A percentile compares a stretch with the other conserved stretches of the same genome.
phyloP scores from a whole-genome alignment of 192 early-diverging fungal species.

The Lunasporangiospora selenospora region DNA sequence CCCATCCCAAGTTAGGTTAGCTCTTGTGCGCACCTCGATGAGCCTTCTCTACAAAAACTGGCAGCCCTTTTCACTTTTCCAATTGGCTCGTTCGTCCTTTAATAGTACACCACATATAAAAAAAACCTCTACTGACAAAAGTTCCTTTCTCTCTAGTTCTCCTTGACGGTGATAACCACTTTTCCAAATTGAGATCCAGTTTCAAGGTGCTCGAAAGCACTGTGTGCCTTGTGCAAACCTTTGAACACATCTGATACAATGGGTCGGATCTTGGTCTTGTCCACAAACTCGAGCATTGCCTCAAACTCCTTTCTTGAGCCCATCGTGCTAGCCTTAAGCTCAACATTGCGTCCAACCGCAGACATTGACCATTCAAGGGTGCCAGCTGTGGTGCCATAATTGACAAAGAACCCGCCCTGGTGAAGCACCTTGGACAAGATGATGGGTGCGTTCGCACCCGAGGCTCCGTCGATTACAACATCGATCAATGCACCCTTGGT shows the following conservation, averaged over 20 bases:
- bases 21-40: no score
- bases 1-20: no score
- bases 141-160: no score
- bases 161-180: constrained; percentile 27
- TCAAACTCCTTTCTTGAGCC: constrained; percentile 67
- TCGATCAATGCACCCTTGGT: constrained; percentile 36
- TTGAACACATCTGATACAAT: constrained; percentile 52
- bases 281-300: constrained; percentile 63
- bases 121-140: no score
- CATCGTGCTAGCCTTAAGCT: constrained; percentile 64
- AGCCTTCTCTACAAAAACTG: no score
- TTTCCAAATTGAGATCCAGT: constrained; percentile 32
- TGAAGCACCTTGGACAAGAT: constrained; percentile 51
- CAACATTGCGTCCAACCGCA: constrained; percentile 60
- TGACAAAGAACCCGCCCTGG: constrained; percentile 54
- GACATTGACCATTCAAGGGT: constrained; percentile 34
- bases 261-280: constrained; percentile 58
- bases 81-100: no score
- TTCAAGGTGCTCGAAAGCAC: constrained; percentile 23
- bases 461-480: constrained; percentile 67
- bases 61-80: no score
- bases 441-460: constrained; percentile 54
- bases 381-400: not conserved
- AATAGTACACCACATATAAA: no score
- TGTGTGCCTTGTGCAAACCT: not conserved